phyloP scores from a whole-genome alignment of 345 rosid genomes.

The Pugionium cornutum region DNA sequence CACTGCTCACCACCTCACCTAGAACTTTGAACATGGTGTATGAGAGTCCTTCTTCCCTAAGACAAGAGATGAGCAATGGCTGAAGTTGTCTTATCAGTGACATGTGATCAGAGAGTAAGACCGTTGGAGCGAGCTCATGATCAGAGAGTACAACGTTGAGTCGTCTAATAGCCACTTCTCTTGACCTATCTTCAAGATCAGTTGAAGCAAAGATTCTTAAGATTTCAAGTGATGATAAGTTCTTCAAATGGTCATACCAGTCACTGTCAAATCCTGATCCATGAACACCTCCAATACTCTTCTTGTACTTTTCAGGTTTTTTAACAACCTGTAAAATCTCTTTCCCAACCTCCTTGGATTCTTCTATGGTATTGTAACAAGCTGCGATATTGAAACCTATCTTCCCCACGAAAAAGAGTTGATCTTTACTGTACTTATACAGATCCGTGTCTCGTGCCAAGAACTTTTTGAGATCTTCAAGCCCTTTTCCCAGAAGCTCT shows the following conservation, averaged over 20 bases:
- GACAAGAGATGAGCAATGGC: conserved; percentile 21
- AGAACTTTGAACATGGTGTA: not conserved
- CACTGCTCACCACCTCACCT: not conserved
- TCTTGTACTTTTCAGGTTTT: not conserved
- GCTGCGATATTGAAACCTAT: not conserved
- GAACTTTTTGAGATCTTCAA: not conserved
- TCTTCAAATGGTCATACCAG: not conserved
- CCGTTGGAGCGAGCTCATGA: not conserved
- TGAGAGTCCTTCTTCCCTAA: not conserved
- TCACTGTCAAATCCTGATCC: not conserved
- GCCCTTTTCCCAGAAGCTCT: not conserved
- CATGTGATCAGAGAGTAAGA: not conserved
- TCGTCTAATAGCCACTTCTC: conserved; percentile 4
- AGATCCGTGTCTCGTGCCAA: not conserved
- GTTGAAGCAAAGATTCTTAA: not conserved
- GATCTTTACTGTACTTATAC: not conserved
- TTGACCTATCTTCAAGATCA: not conserved
- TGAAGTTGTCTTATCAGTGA: not conserved
- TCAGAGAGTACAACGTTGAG: not conserved
- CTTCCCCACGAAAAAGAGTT: not conserved
- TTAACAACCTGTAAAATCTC: not conserved
- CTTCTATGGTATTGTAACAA: not conserved
- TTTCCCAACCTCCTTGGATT: not conserved
- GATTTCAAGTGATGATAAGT: not conserved
- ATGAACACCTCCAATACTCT: not conserved